Conservation (phyloP, 176 grass and related monocot genomes). For the Oryza punctata region DNA sequence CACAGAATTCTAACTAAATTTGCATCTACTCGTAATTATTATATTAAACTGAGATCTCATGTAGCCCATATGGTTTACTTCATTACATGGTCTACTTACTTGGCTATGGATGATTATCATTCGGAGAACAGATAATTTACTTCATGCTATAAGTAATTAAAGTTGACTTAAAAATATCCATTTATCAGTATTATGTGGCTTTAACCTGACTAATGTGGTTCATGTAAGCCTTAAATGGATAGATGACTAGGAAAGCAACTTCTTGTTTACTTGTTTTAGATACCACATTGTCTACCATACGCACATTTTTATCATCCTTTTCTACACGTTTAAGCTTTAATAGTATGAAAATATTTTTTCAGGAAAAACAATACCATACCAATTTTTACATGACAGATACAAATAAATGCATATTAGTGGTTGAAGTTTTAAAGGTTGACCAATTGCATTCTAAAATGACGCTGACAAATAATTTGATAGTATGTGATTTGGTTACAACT, state of each 20-base stretch:
- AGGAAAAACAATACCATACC: background rate
- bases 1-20: slow-evolving; percentile 5
- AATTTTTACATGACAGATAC: background rate
- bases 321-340: background rate
- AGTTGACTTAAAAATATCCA: background rate
- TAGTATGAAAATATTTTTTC: background rate
- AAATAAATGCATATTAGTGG: background rate
- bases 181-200: slow-evolving; percentile 12
- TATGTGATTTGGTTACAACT: slow-evolving; percentile 7
- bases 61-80: slow-evolving; percentile 8
- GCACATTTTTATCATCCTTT: too few species aligned
- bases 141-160: background rate
- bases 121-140: background rate
- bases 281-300: background rate
- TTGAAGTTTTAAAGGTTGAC: background rate
- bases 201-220: slow-evolving; percentile 2
- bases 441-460: too few species aligned
- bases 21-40: background rate
- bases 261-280: background rate
- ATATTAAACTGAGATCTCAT: background rate
- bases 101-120: background rate
- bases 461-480: background rate
- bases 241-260: background rate
- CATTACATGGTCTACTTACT: background rate
- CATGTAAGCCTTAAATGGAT: background rate